These are phyloP conservation scores for Clavulina sp. DNA, from an alignment of 768 basidiomycete genomes.

Conservation along the genomic window DNA sequence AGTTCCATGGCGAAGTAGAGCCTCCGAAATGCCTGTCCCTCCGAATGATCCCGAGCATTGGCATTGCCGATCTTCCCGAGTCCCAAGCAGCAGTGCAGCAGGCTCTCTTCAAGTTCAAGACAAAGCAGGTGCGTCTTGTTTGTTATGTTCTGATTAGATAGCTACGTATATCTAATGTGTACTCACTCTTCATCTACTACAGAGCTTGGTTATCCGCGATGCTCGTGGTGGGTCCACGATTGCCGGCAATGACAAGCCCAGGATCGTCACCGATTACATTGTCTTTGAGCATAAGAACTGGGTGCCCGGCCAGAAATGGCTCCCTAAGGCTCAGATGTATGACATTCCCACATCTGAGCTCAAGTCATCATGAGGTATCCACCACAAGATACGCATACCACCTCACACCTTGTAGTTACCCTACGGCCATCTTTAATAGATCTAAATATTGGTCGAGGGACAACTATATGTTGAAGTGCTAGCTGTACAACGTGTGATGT, in stretches of 20 bases:
- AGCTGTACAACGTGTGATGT: no score
- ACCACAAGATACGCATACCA: background rate
- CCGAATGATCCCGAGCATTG: constrained; percentile 3
- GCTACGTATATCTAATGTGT: background rate
- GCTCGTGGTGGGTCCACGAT: background rate
- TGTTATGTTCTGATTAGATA: background rate
- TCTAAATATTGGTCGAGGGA: background rate
- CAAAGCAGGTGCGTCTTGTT: constrained; percentile 5
- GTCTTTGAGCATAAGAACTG: constrained; percentile 6
- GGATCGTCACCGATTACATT: constrained; percentile 6
- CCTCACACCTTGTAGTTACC: no score
- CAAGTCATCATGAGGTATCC: background rate
- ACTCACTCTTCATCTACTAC: background rate
- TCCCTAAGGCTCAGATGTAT: background rate
- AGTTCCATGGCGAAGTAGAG: constrained; percentile 6
- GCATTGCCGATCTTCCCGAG: background rate
- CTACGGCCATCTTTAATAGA: no score
- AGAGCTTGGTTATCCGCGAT: constrained; percentile 9
- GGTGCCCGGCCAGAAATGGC: background rate
- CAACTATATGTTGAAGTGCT: no score
- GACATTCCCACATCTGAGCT: background rate
- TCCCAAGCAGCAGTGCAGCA: constrained; percentile 1
- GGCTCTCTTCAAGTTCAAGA: constrained; percentile 9
- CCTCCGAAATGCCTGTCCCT: constrained; percentile 8
- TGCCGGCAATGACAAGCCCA: constrained; percentile 4